Evolutionary conservation across 192 early-diverging fungal species (phyloP), one percentile per base, ranked within the genome.

Genomic region (Haplosporangium gracile): DNA sequence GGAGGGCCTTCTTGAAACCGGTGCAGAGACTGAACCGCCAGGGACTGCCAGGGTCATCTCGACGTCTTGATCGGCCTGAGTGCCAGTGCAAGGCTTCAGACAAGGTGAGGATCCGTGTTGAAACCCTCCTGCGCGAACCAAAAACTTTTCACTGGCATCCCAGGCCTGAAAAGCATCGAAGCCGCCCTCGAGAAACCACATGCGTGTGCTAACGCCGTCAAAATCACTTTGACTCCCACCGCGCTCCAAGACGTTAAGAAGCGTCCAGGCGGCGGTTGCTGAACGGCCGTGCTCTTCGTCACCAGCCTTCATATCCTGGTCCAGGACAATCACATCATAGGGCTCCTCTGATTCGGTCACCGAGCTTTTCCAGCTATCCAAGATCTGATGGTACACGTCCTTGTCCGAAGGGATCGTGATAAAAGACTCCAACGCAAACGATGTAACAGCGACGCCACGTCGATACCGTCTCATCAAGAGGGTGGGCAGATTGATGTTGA

Each of bases 401-500:
- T 80, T 88, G 47, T 88, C 89, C 73, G 91, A 84, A 16, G 90
- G 80, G 40, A 91, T 90, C 10, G 90, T 92, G 57, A 92, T 90
- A 70, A 92, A 92, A 36, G 88, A 90, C 73, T 91, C 90, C 38
- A 92, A 69, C 42, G 88, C 89, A 79, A 92, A 91, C 34, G 90
- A 90, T 22, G 89, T 83, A 11, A 92, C 76, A 5, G 88, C 79
- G 7, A 63, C 88, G 78, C 71, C 82, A 32, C 90, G 83, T 55
- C 88, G 82, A 68, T 91, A 92, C 45, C 91, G 82, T 71, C 90
- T 90, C 55, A 92, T 86, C 6, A 92, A 75, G 13, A 92, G 76
- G 8, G 91, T 89, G 0, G 91, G 91, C 53, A 92, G 57, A 70
- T 91, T 92, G 32, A 92, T 90, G 77, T 92, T 90, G 42, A 92